Evolutionary conservation across 306 rosid genomes (phyloP).

Genomic region (Dalbergia cochinchinensis): DNA sequence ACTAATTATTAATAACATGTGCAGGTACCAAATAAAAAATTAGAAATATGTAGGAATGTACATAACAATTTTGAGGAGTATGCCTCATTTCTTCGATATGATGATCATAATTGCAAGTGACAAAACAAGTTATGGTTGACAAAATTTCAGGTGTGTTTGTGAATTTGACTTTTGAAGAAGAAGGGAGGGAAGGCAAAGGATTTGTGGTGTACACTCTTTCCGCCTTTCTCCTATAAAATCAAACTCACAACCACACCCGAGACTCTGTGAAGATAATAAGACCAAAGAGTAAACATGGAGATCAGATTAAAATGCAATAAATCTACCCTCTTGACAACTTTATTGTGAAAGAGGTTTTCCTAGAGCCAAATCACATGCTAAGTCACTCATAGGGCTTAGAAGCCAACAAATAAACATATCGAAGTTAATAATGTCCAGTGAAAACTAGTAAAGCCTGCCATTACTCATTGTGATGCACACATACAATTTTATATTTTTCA

Average conservation of each 20-base stretch:
- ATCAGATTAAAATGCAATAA: conserved; percentile 16
- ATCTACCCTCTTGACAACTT: conserved; percentile 1
- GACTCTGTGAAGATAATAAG: conserved; percentile 5
- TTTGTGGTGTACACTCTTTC: no score
- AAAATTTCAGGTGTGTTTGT: not conserved
- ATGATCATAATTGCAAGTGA: conserved; percentile 21
- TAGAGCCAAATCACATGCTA: conserved; percentile 3
- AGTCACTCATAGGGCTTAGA: conserved; percentile 10
- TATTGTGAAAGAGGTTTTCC: not conserved
- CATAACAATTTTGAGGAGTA: conserved; percentile 13
- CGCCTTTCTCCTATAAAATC: no score
- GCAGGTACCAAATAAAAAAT: not conserved
- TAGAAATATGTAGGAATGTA: conserved; percentile 3
- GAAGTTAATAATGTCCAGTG: not conserved
- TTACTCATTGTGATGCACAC: not conserved
- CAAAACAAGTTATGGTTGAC: conserved; percentile 4
- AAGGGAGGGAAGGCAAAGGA: no score
- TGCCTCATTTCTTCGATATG: conserved; percentile 1
- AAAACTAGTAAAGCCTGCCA: conserved; percentile 30
- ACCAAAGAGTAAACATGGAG: not conserved
- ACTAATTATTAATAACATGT: not conserved
- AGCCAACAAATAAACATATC: conserved; percentile 25
- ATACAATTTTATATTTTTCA: not conserved
- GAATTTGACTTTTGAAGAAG: no score
- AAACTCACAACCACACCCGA: no score